Percentiles rank a stretch among this genome's conserved stretches.
phyloP scores from a whole-genome alignment of 2,329 filamentous ascomycete species.

The Hymenotorrendiella dingleyae region DNA sequence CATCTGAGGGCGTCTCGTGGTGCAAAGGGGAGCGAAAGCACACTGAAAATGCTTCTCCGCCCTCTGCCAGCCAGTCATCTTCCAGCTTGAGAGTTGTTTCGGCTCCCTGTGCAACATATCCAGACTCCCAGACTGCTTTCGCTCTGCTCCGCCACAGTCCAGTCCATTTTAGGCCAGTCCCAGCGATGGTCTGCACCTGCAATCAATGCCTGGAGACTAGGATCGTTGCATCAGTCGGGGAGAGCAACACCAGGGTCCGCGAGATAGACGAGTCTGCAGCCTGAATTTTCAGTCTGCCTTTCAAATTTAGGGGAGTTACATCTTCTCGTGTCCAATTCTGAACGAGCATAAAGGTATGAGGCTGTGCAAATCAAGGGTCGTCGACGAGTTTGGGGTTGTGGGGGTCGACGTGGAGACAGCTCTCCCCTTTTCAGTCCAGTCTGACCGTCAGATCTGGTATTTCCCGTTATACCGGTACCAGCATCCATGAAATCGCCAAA shows the following conservation, averaged over 20 bases:
- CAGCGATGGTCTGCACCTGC: neutral
- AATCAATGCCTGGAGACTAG: too few relatives aligned
- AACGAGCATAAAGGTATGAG: neutral
- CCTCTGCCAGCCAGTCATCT: neutral
- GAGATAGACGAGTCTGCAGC: neutral
- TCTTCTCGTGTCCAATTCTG: conserved; percentile 1
- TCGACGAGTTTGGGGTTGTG: neutral
- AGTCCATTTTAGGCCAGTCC: neutral
- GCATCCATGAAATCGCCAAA: neutral
- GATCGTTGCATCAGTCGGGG: neutral
- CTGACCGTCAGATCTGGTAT: neutral
- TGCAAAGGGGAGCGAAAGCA: neutral
- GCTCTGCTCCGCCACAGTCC: neutral
- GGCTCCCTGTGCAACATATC: neutral
- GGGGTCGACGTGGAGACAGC: neutral
- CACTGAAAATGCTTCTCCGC: neutral
- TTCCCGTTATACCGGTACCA: neutral
- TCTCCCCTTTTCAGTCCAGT: neutral
- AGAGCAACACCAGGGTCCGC: neutral
- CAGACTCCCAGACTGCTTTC: neutral
- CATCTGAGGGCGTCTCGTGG: neutral
- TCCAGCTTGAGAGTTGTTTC: neutral
- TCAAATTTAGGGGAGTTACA: neutral
- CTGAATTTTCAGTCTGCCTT: neutral
- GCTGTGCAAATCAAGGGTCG: neutral